Evolutionary conservation across 208 protist species (phyloP).

Genomic region (Crithidia fasciculata): DNA sequence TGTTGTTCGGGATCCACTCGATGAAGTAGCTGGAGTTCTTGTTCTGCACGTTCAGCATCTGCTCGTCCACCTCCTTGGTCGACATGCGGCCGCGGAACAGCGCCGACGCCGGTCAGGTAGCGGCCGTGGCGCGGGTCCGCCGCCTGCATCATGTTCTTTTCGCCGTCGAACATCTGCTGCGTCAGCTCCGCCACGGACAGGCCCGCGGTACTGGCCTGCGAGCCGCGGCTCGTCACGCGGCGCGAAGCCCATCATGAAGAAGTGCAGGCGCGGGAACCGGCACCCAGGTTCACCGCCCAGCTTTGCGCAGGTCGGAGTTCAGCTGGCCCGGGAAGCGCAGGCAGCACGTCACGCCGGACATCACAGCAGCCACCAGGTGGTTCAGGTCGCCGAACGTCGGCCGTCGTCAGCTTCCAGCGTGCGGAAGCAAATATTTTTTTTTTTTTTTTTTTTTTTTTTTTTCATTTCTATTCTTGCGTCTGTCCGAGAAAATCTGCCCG

Average conservation of each 20-base stretch:
- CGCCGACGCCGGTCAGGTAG: slow-evolving; percentile 80
- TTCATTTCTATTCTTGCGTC: no score
- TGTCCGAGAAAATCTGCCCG: no score
- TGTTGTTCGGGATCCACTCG: no score
- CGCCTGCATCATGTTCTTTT: slow-evolving; percentile 99
- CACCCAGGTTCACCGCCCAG: slow-evolving; percentile 98
- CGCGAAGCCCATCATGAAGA: slow-evolving; percentile 98
- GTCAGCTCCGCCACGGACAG: slow-evolving; percentile 91
- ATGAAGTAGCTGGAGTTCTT: no score
- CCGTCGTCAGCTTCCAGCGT: slow-evolving; percentile 97
- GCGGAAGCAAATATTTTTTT: no score
- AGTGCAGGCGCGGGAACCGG: slow-evolving; percentile 99
- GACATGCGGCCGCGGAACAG: slow-evolving; percentile 94
- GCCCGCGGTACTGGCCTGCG: slow-evolving; percentile 85
- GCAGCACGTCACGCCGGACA: slow-evolving; percentile 96
- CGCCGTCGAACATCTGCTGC: slow-evolving; percentile 96
- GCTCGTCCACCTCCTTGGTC: slow-evolving; percentile 74
- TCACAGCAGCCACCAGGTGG: slow-evolving; percentile 95
- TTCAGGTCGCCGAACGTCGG: slow-evolving; percentile 98
- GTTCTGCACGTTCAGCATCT: no score
- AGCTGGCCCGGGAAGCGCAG: slow-evolving; percentile 98
- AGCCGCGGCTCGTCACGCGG: slow-evolving; percentile 92
- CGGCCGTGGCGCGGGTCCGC: slow-evolving; percentile 48
- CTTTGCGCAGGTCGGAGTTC: slow-evolving; percentile 97
- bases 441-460: no score